Evolutionary conservation across 208 protist species (phyloP).

Genomic region (Acanthamoeba triangularis): DNA sequence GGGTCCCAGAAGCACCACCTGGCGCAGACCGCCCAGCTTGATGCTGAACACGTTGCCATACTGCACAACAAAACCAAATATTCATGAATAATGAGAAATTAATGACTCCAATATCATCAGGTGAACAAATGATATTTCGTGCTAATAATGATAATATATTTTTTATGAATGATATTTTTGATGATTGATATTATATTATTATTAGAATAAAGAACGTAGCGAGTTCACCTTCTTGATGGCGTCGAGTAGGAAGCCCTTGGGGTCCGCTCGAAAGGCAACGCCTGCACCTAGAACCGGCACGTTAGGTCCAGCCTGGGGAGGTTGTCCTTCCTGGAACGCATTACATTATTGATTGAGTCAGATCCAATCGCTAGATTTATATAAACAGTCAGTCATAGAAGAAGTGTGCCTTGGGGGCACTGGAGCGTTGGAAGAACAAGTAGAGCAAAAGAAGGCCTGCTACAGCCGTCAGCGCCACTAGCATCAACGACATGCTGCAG

Average conservation of each 20-base stretch:
- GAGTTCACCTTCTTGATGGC: neutral
- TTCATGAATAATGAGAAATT: neutral
- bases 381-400: no score
- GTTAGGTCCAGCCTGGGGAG: slow-evolving; percentile 21
- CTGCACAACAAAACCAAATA: neutral
- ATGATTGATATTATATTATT: no score
- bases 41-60: slow-evolving; percentile 29
- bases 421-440: neutral
- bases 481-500: neutral
- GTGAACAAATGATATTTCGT: neutral
- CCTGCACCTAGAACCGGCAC: neutral
- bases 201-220: neutral
- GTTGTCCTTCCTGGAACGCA: neutral
- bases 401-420: neutral
- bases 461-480: neutral
- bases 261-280: neutral
- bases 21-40: slow-evolving; percentile 7
- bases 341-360: neutral
- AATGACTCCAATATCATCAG: no score
- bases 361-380: neutral
- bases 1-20: slow-evolving; percentile 26
- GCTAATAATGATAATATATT: no score
- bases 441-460: neutral
- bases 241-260: neutral
- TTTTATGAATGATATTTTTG: no score